Percentiles rank a stretch among this genome's conserved stretches.
phyloP scores from a whole-genome alignment of 257 asterid genomes.

The Solanum tacnaense region DNA sequence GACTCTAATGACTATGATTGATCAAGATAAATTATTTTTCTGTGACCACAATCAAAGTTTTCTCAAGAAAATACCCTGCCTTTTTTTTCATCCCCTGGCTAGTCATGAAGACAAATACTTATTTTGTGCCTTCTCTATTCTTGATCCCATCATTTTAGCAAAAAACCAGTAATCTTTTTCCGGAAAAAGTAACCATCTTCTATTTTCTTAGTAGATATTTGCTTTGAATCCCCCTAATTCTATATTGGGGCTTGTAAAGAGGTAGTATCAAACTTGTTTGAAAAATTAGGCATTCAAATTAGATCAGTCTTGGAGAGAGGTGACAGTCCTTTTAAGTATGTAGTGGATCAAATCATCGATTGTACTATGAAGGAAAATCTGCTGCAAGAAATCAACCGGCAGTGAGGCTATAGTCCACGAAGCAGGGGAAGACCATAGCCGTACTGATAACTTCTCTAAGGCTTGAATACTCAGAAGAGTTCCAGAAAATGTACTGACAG shows the following conservation, averaged over 20 bases:
- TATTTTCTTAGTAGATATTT: constrained; percentile 65
- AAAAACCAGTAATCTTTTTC: constrained; percentile 46
- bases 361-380: constrained; percentile 41
- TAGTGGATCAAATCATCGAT: constrained; percentile 44
- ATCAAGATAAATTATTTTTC: constrained; percentile 51
- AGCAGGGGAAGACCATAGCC: constrained; percentile 19
- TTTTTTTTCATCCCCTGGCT: constrained; percentile 2
- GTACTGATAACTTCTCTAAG: constrained; percentile 52
- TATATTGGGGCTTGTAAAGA: constrained; percentile 51
- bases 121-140: constrained; percentile 65
- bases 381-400: constrained; percentile 22
- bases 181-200: constrained; percentile 60
- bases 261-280: constrained; percentile 51
- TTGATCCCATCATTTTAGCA: constrained; percentile 44
- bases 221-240: constrained; percentile 58
- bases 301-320: constrained; percentile 24
- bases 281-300: constrained; percentile 54
- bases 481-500: constrained; percentile 40
- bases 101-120: constrained; percentile 42
- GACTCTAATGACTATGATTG: constrained; percentile 33
- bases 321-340: constrained; percentile 25
- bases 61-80: constrained; percentile 35
- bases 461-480: constrained; percentile 39
- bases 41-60: constrained; percentile 47
- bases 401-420: constrained; percentile 3